phyloP scores from a whole-genome alignment of 352 stramenopile genomes.

The Peronospora farinosa region DNA sequence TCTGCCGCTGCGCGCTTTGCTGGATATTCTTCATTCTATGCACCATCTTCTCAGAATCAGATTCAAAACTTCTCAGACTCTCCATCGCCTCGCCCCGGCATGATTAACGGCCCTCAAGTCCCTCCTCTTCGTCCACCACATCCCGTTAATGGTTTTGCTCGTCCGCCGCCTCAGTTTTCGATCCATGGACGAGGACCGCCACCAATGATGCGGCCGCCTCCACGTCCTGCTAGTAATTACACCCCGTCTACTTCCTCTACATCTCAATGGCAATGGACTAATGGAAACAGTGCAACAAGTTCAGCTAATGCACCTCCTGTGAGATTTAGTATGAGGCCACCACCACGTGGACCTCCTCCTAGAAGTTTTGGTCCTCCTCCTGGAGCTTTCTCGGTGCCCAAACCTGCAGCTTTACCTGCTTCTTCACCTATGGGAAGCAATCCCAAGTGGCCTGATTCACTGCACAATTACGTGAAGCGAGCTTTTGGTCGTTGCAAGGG shows the following conservation, averaged over 20 bases:
- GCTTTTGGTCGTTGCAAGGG: slow-evolving; percentile 77
- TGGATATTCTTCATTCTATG: slow-evolving; percentile 67
- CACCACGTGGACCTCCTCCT: slow-evolving; percentile 11
- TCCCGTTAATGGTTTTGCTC: slow-evolving; percentile 14
- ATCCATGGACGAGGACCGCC: slow-evolving; percentile 24
- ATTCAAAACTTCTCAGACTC: slow-evolving; percentile 1
- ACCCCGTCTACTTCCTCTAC: slow-evolving; percentile 16
- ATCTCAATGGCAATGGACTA: slow-evolving; percentile 69
- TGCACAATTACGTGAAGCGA: slow-evolving; percentile 84
- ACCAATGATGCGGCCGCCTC: slow-evolving; percentile 38
- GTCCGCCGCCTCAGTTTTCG: slow-evolving; percentile 17
- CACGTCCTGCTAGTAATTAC: slow-evolving; percentile 16
- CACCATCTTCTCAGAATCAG: slow-evolving; percentile 13
- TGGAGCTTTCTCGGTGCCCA: slow-evolving; percentile 9
- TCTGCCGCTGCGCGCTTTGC: slow-evolving; percentile 44
- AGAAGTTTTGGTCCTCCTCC: slow-evolving; percentile 20
- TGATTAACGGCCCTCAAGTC: slow-evolving; percentile 22
- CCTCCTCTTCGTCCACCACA: slow-evolving; percentile 18
- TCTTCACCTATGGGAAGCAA: slow-evolving; percentile 26
- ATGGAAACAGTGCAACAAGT: slow-evolving; percentile 23
- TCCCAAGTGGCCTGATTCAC: slow-evolving; percentile 74
- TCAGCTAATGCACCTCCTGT: slow-evolving; percentile 30
- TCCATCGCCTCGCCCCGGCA: slow-evolving; percentile 17
- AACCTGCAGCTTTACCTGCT: slow-evolving; percentile 7
- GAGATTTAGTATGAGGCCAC: slow-evolving; percentile 36